Percentiles rank a stretch among this genome's conserved stretches.
Conservation (phyloP, 148 eudicot species). For the Rhododendron mucronatum region DNA sequence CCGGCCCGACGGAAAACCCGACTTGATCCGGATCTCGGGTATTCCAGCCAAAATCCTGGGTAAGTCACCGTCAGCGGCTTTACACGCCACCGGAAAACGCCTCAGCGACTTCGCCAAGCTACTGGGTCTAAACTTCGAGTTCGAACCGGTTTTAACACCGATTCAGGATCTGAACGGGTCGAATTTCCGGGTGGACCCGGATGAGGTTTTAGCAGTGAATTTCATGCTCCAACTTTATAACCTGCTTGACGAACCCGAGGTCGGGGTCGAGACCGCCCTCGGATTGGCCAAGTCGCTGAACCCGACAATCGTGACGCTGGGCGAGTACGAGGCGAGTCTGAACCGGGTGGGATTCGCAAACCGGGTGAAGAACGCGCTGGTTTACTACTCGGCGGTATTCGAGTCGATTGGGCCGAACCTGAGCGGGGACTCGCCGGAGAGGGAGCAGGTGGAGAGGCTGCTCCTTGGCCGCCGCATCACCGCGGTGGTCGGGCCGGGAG, state of each 20-base stretch:
- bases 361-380: constrained; percentile 56
- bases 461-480: constrained; percentile 61
- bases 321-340: constrained; percentile 77
- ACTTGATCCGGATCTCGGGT: constrained; percentile 65
- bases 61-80: constrained; percentile 29
- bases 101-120: constrained; percentile 73
- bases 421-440: constrained; percentile 53
- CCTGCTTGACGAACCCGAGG: constrained; percentile 40
- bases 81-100: constrained; percentile 69
- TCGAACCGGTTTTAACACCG: constrained; percentile 52
- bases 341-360: constrained; percentile 49
- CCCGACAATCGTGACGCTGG: constrained; percentile 65
- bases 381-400: constrained; percentile 59
- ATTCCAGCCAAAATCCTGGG: constrained; percentile 73
- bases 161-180: constrained; percentile 42
- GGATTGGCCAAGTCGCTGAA: constrained; percentile 59
- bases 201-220: constrained; percentile 69
- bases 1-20: constrained; percentile 78
- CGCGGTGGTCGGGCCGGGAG: constrained; percentile 47
- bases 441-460: constrained; percentile 51
- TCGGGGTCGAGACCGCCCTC: constrained; percentile 48
- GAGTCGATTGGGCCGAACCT: constrained; percentile 76
- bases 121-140: constrained; percentile 55
- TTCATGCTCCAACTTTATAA: constrained; percentile 88
- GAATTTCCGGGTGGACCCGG: constrained; percentile 39